Evolutionary conservation across 805 yeast genomes (phyloP), one percentile per base, ranked within the genome.

Genomic region (Barnettozyma vustinii): DNA sequence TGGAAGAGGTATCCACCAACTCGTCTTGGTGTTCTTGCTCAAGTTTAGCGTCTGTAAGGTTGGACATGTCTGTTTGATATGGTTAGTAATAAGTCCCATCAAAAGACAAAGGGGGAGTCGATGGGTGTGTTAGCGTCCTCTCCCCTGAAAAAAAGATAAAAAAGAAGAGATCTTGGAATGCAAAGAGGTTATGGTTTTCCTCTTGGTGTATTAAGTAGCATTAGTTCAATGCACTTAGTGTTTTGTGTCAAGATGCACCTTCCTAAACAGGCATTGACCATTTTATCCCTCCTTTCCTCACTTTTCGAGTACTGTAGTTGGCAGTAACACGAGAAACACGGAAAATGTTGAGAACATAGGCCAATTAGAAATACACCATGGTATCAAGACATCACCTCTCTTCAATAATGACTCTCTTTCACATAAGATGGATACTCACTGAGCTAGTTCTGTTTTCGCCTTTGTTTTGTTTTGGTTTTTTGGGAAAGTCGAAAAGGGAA

Each of bases 1-100:
- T 45, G 25, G 51, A 45, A 35, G 48, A 25, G 36, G 51, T 47
- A 33, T 51, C 54, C 21, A 55, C 60, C 40, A 60, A 48, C 1
- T 58, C 64, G 12, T 61, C 63, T 42, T 56, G 52, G 32, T 53
- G 57, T 49, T 46, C 53, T 25, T 18, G 45, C 15, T 52, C 52
- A 40, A 61, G 48, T 27, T 54, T 60, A 13, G 65, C 59, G 3
- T 30, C 33, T 30, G 33, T 30, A 12, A 25, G 41, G 26, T 39
- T 39, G 27, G 41, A 21, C 39, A 36, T 36, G 8, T 16, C 20
- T 25, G 20, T 41, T 20, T 39, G 9, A 3, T 2, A 13, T 9
- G 18, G 36, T 21, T 35, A 21, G 40, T 43, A 35, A 35, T 20
- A 13, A 10, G 27, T 4, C 15, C 10, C 15, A 8, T 18, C 5